Evolutionary conservation across 768 basidiomycete species (phyloP), one percentile per base, ranked within the genome.

Genomic region (Tricholomella constricta): DNA sequence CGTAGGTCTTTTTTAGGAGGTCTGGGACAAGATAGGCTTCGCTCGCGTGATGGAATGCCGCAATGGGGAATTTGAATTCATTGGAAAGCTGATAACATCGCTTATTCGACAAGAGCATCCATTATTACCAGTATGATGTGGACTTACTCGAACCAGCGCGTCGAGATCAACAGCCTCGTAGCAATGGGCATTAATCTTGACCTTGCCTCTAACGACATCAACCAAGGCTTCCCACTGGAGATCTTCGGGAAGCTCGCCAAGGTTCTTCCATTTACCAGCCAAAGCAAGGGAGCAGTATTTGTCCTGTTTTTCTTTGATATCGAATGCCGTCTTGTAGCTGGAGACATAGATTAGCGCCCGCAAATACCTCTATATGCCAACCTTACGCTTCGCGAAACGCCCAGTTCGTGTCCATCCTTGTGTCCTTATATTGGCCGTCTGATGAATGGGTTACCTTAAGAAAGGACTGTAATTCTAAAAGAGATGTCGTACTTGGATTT

Each of bases 21-120:
- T 87, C 85, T 1, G 92, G 89, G 19, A 94, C 86, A 10, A 94
- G 80, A 62, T 88, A 94, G 0, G 91, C 86, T 61, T 94, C 90
- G 52, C 84, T 83, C 2, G 91, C 91, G 56, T 86, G 83, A 61
- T 92, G 91, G 65, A 92, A 82, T 2, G 85, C 84, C 3, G 89
- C 83, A 49, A 91, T 78, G 6, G 84, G 81, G 66, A 91, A 91
- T 60, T 86, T 78, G 78, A 92, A 94, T 65, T 94, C 91, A 62
- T 94, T 89, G 27, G 89, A 83, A 31, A 92, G 76, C 81, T 90
- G 69, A 45, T 19, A 11, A 43, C 8, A 7, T 14, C 19, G n/a
- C 14, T 19, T 9, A 29, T 17, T 54, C 22, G 40, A 29, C 15
- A n/a, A 34, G 40, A 12, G 1, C 6, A 45, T 14, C 17, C 9